phyloP scores from a whole-genome alignment of 2,329 filamentous ascomycete species.

The Neofusicoccum umdonicola region DNA sequence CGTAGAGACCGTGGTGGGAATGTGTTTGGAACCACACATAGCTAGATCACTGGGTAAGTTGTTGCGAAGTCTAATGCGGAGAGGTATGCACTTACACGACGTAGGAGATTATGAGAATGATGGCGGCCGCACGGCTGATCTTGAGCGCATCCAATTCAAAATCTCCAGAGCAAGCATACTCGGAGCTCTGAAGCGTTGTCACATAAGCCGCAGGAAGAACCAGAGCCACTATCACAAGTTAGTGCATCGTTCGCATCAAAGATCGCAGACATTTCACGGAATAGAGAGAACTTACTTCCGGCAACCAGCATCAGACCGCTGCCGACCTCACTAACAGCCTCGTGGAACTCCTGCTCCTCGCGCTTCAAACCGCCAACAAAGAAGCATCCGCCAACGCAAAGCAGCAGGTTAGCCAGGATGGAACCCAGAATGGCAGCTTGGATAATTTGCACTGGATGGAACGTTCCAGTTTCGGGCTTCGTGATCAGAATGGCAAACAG shows the following conservation, averaged over 20 bases:
- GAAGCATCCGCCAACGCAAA: constrained; percentile 80
- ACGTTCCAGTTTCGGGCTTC: constrained; percentile 33
- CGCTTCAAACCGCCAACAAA: constrained; percentile 69
- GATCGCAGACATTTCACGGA: neutral
- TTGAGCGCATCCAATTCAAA: constrained; percentile 52
- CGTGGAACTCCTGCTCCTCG: constrained; percentile 69
- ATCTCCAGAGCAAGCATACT: constrained; percentile 17
- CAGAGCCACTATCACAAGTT: constrained; percentile 41
- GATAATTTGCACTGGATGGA: constrained; percentile 60
- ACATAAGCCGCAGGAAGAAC: constrained; percentile 55
- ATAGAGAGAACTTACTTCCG: constrained; percentile 49
- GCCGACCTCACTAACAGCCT: constrained; percentile 75
- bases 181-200: constrained; percentile 35
- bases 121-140: constrained; percentile 68
- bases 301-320: constrained; percentile 75
- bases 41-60: neutral
- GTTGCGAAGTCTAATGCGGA: neutral
- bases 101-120: constrained; percentile 70
- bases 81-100: constrained; percentile 23
- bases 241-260: constrained; percentile 15
- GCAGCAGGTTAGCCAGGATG: constrained; percentile 75
- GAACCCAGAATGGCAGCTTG: constrained; percentile 81
- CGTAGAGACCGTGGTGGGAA: constrained; percentile 74
- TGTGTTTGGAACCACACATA: constrained; percentile 71
- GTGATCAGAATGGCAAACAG: constrained; percentile 74